phyloP scores from a whole-genome alignment of 805 yeast genomes.

The Lipomyces lipofer region DNA sequence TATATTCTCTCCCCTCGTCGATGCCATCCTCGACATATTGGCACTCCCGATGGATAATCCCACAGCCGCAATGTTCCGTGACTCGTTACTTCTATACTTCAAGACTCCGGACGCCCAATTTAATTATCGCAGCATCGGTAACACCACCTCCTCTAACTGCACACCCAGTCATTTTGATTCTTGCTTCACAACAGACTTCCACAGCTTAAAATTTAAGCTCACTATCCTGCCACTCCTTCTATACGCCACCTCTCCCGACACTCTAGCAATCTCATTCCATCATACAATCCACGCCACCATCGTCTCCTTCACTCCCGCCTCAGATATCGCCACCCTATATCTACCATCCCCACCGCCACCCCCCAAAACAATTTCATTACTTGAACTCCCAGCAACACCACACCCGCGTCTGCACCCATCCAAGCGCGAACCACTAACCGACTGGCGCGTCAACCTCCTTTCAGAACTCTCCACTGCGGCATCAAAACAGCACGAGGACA shows the following conservation, averaged over 20 bases:
- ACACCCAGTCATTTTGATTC: neutral
- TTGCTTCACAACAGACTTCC: neutral
- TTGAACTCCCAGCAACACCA: conserved; percentile 5
- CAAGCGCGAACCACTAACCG: neutral
- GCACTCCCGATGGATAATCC: neutral
- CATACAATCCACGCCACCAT: neutral
- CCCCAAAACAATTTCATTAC: neutral
- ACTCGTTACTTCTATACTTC: neutral
- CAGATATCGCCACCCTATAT: neutral
- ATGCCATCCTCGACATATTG: neutral
- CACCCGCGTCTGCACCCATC: neutral
- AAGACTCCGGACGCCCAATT: neutral
- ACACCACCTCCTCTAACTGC: neutral
- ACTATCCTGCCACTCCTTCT: neutral
- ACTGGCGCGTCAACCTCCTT: neutral
- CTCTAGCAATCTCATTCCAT: too few species aligned
- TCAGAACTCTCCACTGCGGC: conserved; percentile 2
- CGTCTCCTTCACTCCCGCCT: neutral
- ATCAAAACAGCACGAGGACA: conserved; percentile 2
- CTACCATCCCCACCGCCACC: too few species aligned
- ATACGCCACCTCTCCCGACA: neutral
- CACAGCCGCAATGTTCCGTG: neutral
- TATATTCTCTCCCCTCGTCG: neutral
- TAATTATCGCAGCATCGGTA: neutral
- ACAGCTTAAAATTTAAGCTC: neutral